A percentile compares a stretch with the other conserved stretches of the same genome.
phyloP scores from a whole-genome alignment of 2,329 filamentous ascomycete genomes.

The Claviceps pusilla region DNA sequence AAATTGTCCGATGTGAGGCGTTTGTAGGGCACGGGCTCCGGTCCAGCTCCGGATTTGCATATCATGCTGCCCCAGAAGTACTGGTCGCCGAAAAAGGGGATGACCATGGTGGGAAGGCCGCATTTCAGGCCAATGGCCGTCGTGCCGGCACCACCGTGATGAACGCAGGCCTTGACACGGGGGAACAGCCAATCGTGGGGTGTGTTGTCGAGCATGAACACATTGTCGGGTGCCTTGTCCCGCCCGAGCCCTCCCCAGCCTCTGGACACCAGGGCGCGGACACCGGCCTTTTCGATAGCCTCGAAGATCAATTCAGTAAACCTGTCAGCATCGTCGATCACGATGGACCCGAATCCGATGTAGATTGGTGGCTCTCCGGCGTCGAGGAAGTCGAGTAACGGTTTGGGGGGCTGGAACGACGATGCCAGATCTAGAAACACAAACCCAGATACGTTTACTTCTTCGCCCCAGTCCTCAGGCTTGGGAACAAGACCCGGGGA shows the following conservation, averaged over 20 bases:
- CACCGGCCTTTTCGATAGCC: constrained; percentile 48
- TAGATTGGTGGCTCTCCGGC: constrained; percentile 49
- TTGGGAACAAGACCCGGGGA: constrained; percentile 52
- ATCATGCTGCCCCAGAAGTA: constrained; percentile 66
- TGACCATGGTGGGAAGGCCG: constrained; percentile 57
- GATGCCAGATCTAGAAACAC: constrained; percentile 59
- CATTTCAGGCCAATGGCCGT: constrained; percentile 60
- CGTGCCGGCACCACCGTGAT: constrained; percentile 66
- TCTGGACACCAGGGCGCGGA: constrained; percentile 57
- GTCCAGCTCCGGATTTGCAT: constrained; percentile 46
- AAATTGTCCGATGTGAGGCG: constrained; percentile 46
- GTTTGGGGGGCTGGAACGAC: constrained; percentile 41
- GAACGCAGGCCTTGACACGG: constrained; percentile 48
- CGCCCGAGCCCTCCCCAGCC: constrained; percentile 61
- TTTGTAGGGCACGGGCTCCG: constrained; percentile 54
- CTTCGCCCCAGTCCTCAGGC: constrained; percentile 50
- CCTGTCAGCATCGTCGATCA: constrained; percentile 53
- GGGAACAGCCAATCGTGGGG: constrained; percentile 69
- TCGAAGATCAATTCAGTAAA: constrained; percentile 60
- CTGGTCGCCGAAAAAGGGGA: constrained; percentile 70
- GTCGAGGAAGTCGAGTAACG: constrained; percentile 40
- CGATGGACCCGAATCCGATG: constrained; percentile 63
- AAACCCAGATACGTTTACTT: constrained; percentile 64
- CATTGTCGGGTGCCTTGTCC: constrained; percentile 40
- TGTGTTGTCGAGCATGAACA: constrained; percentile 59